Evolutionary conservation across 345 rosid genomes (phyloP).

Genomic region (Draba incana): DNA sequence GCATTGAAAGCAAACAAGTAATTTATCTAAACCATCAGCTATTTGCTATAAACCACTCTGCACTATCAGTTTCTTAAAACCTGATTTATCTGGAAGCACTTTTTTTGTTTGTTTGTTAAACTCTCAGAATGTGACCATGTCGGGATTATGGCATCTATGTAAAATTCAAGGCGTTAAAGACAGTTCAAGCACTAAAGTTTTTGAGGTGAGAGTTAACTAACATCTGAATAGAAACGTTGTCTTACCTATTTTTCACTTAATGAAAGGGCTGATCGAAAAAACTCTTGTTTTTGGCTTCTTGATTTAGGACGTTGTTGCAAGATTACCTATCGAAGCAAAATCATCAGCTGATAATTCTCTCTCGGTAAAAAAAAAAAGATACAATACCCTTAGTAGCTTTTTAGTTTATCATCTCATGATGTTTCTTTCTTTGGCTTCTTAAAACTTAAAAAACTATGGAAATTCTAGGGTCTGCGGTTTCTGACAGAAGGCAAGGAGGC

Average conservation of each 20-base stretch:
- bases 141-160: constrained; percentile 80
- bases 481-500: constrained; percentile 56
- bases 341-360: constrained; percentile 48
- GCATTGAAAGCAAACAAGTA: constrained; percentile 84
- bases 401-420: neutral
- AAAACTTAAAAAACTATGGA: constrained; percentile 26
- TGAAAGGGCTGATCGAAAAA: constrained; percentile 18
- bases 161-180: constrained; percentile 66
- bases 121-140: constrained; percentile 67
- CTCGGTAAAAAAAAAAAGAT: constrained; percentile 28
- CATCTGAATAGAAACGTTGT: constrained; percentile 5
- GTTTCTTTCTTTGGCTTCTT: constrained; percentile 7
- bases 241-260: neutral
- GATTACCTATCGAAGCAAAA: constrained; percentile 52
- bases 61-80: neutral
- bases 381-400: neutral
- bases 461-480: constrained; percentile 79
- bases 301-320: constrained; percentile 56
- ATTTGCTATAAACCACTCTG: constrained; percentile 6
- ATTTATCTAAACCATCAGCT: constrained; percentile 2
- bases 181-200: constrained; percentile 44
- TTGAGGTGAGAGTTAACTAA: constrained; percentile 51
- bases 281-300: constrained; percentile 24
- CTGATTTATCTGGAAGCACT: neutral
- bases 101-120: constrained; percentile 3